phyloP scores from a whole-genome alignment of 2,329 filamentous ascomycete species.

The Scedosporium boydii region DNA sequence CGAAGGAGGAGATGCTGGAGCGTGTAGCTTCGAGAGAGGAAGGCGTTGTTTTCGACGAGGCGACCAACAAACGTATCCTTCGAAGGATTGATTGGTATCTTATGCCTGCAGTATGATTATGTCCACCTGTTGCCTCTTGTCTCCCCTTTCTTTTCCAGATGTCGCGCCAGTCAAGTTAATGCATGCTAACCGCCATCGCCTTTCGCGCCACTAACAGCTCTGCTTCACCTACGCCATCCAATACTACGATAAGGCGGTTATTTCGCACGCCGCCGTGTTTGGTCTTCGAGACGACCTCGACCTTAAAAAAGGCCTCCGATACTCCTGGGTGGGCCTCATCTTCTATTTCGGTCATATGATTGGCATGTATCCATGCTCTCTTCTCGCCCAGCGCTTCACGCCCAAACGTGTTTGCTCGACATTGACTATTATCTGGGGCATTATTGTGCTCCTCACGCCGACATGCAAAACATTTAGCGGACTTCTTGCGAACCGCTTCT shows the following conservation, averaged over 20 bases:
- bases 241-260: slow-evolving; percentile 13
- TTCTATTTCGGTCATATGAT: slow-evolving; percentile 29
- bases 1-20: slow-evolving; percentile 1
- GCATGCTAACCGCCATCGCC: background rate
- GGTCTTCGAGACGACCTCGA: slow-evolving; percentile 25
- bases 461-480: slow-evolving; percentile 30
- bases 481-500: slow-evolving; percentile 31
- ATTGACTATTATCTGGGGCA: slow-evolving; percentile 14
- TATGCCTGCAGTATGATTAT: slow-evolving; percentile 10
- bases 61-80: slow-evolving; percentile 19
- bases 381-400: slow-evolving; percentile 17
- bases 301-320: slow-evolving; percentile 22
- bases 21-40: background rate
- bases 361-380: slow-evolving; percentile 24
- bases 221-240: slow-evolving; percentile 16
- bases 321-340: slow-evolving; percentile 29
- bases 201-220: slow-evolving; percentile 3
- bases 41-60: slow-evolving; percentile 2
- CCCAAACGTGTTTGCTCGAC: slow-evolving; percentile 11
- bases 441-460: slow-evolving; percentile 31
- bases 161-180: background rate
- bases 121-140: background rate
- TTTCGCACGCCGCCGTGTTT: slow-evolving; percentile 29
- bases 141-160: background rate
- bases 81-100: slow-evolving; percentile 15